Evolutionary conservation across 1,284 basidiomycete genomes (phyloP).

Genomic region (Melampsora larici-populina): DNA sequence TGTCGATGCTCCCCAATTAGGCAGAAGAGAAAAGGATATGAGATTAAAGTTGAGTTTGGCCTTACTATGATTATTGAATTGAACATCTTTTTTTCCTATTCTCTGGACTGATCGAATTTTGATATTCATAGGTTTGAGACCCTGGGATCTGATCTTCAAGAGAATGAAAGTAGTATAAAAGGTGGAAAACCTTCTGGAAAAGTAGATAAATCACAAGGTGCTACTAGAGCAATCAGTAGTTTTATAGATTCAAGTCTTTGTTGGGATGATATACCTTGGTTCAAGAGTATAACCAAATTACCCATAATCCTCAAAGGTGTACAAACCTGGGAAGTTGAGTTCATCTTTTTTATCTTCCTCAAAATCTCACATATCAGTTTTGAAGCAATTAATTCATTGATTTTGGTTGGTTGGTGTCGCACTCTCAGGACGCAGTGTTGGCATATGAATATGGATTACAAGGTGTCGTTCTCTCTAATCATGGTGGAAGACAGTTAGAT

Average conservation of each 20-base stretch:
- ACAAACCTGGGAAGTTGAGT: slow-evolving; percentile 75
- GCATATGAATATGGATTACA: slow-evolving; percentile 78
- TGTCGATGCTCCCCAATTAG: slow-evolving; percentile 87
- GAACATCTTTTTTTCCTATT: not conserved
- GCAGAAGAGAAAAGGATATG: slow-evolving; percentile 73
- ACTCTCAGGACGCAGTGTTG: slow-evolving; percentile 68
- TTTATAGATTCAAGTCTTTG: slow-evolving; percentile 87
- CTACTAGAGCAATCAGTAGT: slow-evolving; percentile 87
- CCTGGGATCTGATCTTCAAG: slow-evolving; percentile 18
- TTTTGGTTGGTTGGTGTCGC: not conserved
- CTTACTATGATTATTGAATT: not conserved
- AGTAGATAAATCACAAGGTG: slow-evolving; percentile 80
- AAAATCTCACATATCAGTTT: not conserved
- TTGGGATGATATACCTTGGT: slow-evolving; percentile 84
- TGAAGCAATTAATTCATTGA: not conserved
- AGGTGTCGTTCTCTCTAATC: slow-evolving; percentile 77
- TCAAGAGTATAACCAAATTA: slow-evolving; percentile 85
- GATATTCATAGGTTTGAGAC: slow-evolving; percentile 18
- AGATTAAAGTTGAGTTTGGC: slow-evolving; percentile 16
- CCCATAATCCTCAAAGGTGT: slow-evolving; percentile 89
- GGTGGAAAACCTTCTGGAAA: slow-evolving; percentile 52
- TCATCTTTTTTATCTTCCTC: not conserved
- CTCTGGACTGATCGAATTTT: not conserved
- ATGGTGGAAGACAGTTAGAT: slow-evolving; percentile 77
- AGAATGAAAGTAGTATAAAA: not conserved